These are phyloP conservation scores for Cladosporium sp. DNA, from an alignment of 2,329 filamentous ascomycete genomes.

Conservation along the genomic window DNA sequence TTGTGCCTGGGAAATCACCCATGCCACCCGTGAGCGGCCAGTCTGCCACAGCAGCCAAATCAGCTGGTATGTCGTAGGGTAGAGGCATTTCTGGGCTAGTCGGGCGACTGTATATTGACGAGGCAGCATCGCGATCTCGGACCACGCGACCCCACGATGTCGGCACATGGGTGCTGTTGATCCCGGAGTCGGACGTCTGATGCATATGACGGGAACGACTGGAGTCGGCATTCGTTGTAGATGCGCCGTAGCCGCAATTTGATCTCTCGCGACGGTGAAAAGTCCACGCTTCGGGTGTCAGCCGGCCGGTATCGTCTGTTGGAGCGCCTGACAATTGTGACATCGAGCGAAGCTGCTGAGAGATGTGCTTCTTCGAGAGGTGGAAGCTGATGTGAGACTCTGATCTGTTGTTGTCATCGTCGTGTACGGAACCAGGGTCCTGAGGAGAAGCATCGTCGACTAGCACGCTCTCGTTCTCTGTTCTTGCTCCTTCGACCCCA, in stretches of 20 bases:
- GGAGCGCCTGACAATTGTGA: constrained; percentile 32
- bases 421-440: not conserved
- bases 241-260: not conserved
- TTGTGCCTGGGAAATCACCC: too few relatives aligned
- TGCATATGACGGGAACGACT: constrained; percentile 12
- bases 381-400: constrained; percentile 25
- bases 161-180: constrained; percentile 31
- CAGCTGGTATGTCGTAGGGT: constrained; percentile 1
- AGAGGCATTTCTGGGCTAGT: constrained; percentile 24
- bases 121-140: constrained; percentile 20
- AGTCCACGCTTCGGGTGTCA: constrained; percentile 14
- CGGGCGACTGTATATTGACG: constrained; percentile 36
- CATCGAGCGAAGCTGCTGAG: constrained; percentile 38
- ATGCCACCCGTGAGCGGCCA: constrained; percentile 11
- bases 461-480: too few relatives aligned
- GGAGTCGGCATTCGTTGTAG: constrained; percentile 16
- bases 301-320: constrained; percentile 9
- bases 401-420: not conserved
- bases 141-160: constrained; percentile 34
- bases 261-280: constrained; percentile 17
- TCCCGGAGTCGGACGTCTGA: constrained; percentile 23
- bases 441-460: too few relatives aligned
- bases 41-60: constrained; percentile 9
- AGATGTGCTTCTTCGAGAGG: constrained; percentile 40
- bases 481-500: not conserved